Evolutionary conservation across 2,329 filamentous ascomycete species (phyloP), one percentile per base, ranked within the genome.

Genomic region (Aureobasidium sp.): DNA sequence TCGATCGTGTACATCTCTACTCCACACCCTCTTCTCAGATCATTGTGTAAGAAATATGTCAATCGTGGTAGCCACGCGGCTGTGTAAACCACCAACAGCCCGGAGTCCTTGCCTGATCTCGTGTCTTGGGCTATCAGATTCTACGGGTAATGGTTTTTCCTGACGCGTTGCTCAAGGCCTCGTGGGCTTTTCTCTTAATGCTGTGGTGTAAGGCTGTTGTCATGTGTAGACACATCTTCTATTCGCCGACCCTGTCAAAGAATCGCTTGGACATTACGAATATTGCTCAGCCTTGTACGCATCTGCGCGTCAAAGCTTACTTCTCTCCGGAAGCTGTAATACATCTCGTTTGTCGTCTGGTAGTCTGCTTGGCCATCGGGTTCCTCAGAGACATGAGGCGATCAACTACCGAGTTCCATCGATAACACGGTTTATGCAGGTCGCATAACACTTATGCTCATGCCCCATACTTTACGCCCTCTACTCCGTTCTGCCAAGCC

Each of bases 51-150:
- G 56, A 60, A 50, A 16, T 25, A 29, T 36, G 55, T 47, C 55
- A 59, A 59, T 47, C 55, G 40, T 43, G 15, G 43, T 13, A 36
- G 58, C 58, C 58, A 61, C 58, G 58, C 58, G 58, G 43, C 58
- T 61, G 58, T 61, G 58, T 40, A 23, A n/a, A 50, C 15, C 55
- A n/a, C 36, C 13, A 3, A 42, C 10, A 18, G 29, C 55, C 42
- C 29, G 27, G 40, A 33, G 33, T 47, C 18, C 31, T 47, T 25
- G 55, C 55, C 55, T 7, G n/a, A 61, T 31, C 45, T 25, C 16
- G n/a, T 59, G 58, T 48, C 58, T 61, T 31, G 33, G 58, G 43
- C 43, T 61, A n/a, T 50, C 6, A 33, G n/a, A n/a, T n/a, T 8
- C 13, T 11, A 8, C 18, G 23, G 16, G 18, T 10, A 15, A 27